phyloP scores from a whole-genome alignment of 306 rosid genomes.

The Acmispon strigosus region DNA sequence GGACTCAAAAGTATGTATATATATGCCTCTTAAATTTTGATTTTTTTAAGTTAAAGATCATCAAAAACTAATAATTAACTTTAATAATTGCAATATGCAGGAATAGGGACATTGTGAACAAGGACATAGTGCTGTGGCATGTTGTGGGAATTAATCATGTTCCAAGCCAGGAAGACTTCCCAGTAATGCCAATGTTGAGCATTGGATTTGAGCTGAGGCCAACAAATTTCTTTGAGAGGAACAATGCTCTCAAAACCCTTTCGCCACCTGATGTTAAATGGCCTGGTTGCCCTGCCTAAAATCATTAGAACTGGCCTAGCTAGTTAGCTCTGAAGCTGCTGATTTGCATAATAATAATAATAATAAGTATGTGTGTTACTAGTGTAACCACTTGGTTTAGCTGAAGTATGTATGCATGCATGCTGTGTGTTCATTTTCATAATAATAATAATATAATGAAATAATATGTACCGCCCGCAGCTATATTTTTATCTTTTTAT shows the following conservation, averaged over 20 bases:
- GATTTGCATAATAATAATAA: background rate
- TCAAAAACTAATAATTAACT: background rate
- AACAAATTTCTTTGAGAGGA: conserved; percentile 64
- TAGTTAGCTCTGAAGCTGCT: background rate
- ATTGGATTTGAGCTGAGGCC: conserved; percentile 54
- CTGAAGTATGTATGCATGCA: too few relatives aligned
- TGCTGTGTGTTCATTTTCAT: too few relatives aligned
- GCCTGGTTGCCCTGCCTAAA: conserved; percentile 26
- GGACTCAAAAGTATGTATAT: conserved; percentile 36
- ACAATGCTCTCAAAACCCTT: conserved; percentile 46
- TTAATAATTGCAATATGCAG: conserved; percentile 27
- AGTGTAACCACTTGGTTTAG: too few relatives aligned
- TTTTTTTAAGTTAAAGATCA: too few relatives aligned
- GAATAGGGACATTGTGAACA: conserved; percentile 33
- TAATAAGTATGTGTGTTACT: too few relatives aligned
- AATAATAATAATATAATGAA: too few relatives aligned
- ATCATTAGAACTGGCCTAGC: too few relatives aligned
- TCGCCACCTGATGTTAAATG: conserved; percentile 8
- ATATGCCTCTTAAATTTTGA: background rate
- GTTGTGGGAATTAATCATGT: conserved; percentile 64
- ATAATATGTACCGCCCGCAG: too few relatives aligned
- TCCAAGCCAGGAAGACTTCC: conserved; percentile 58
- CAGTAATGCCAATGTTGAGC: conserved; percentile 58
- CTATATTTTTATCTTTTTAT: too few relatives aligned
- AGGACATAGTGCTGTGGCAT: conserved; percentile 53